Evolutionary conservation across 345 rosid genomes (phyloP), one percentile per base, ranked within the genome.

Genomic region (Citrus cavaleriei): DNA sequence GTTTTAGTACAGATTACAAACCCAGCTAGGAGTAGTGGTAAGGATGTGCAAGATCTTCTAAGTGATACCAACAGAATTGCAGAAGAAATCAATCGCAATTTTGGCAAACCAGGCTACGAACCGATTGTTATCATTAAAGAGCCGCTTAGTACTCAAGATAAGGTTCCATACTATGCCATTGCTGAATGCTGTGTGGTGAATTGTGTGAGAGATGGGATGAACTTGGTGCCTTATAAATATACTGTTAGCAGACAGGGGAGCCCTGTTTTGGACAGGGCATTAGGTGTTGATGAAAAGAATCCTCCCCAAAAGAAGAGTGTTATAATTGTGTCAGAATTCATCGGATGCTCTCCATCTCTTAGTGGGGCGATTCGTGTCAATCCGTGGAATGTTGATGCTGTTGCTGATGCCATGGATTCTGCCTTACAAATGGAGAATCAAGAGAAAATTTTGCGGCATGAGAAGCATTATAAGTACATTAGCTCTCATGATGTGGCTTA

Each of bases 171-270:
- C 38, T 94, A 86, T 77, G 89, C 93, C 0, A 77, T 94, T 73
- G 87, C 98, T 0, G 94, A 92, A 49, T 94, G 95, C 70, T 90
- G 90, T 79, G 88, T 92, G 76, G 98, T 92, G 80, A 94, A 85
- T 80, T 90, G 92, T 51, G 91, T 94, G 12, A 87, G 98, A 76
- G 98, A 94, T 80, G 98, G 98, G 72, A 92, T 94, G 98, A 94
- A 94, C 85, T 76, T 94, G 86, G 91, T 91, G 74, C 90, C 98
- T 40, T 94, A 94, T 58, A 89, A 87, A 83, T 94, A 94, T 78
- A 92, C 97, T 0, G 94, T 86, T 59, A 89, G 89, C 60, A 83
- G 97, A 73, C 94, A 94, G 79, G 90, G 98, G 13, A 88, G 91
- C 84, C 84, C 92, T 80, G 87, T 73, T 78, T 66, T 90, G 70